Evolutionary conservation across 257 asterid species (phyloP), one percentile per base, ranked within the genome.

Genomic region (Parsonsia alboflavescens): DNA sequence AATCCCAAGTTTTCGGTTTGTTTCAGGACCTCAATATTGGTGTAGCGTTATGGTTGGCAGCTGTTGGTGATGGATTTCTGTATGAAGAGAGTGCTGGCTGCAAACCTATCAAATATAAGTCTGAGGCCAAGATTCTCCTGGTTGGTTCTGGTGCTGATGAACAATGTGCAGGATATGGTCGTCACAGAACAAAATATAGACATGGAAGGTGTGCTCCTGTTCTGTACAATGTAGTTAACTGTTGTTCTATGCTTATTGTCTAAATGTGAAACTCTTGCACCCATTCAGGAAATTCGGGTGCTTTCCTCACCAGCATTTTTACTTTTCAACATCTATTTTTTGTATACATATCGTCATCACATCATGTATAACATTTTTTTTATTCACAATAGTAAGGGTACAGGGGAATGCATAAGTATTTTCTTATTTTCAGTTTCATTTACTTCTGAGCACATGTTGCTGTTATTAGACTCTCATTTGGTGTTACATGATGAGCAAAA

Each of bases 81-180:
- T 90, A 84, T 73, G 85, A 85, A 56, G 84, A 75, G 67, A 74
- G 69, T 57, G 75, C 48, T 24, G 73, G 56, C 21, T 12, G 62
- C 85, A 76, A 75, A 71, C 83, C 77, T 49, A 80, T 85, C 77
- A 85, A 82, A 84, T 90, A 86, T 78, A 94, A 86, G 73, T 94
- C 99, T 2, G 68, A 54, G 30, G 84, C 97, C 70, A 87, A 95
- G 86, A 84, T 92, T 87, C 97, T 94, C 15, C 82, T 94, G 64
- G 95, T 90, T 81, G 99, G 99, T 75, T 76, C 99, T 80, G 99
- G 98, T 75, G 99, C 99, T 64, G 99, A 94, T 66, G 99, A 94
- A 74, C 99, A 94, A 69, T 94, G 99, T 86, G 99, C 97, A 52
- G 99, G 99, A 68, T 92, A 94, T 84, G 99, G 99, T 69, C 97